phyloP scores from a whole-genome alignment of 2,329 filamentous ascomycete species.

The Clarireedia monteithiana region DNA sequence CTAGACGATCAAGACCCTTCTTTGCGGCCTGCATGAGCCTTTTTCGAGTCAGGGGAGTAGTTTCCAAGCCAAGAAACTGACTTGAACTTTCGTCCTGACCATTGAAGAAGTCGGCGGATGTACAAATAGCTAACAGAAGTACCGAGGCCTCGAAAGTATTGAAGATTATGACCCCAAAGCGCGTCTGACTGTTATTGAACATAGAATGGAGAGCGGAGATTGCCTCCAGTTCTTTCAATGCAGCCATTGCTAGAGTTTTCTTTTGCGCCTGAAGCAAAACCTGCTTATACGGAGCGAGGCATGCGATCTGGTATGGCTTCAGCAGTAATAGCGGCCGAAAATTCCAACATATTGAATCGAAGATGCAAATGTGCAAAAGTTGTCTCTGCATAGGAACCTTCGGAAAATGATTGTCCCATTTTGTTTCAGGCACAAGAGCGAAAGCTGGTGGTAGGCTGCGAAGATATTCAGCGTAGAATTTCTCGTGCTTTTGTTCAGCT shows the following conservation, averaged over 20 bases:
- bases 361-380: neutral
- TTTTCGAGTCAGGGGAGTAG: neutral
- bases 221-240: neutral
- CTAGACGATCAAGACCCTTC: neutral
- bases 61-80: neutral
- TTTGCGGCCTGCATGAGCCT: neutral
- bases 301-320: neutral
- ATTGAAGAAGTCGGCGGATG: neutral
- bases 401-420: neutral
- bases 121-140: neutral
- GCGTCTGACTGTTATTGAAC: neutral
- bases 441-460: neutral
- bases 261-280: neutral
- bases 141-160: neutral
- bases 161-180: neutral
- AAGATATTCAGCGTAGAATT: neutral
- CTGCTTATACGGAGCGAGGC: neutral
- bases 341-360: neutral
- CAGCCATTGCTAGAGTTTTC: neutral
- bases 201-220: neutral
- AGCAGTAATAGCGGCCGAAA: neutral
- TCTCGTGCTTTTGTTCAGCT: neutral
- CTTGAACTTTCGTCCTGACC: neutral
- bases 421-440: neutral
- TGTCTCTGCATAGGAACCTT: slow-evolving; percentile 1